A percentile compares a stretch with the other conserved stretches of the same genome.
phyloP scores from a whole-genome alignment of 2,329 filamentous ascomycete species.

The Graphilbum ipis-grandicollis region DNA sequence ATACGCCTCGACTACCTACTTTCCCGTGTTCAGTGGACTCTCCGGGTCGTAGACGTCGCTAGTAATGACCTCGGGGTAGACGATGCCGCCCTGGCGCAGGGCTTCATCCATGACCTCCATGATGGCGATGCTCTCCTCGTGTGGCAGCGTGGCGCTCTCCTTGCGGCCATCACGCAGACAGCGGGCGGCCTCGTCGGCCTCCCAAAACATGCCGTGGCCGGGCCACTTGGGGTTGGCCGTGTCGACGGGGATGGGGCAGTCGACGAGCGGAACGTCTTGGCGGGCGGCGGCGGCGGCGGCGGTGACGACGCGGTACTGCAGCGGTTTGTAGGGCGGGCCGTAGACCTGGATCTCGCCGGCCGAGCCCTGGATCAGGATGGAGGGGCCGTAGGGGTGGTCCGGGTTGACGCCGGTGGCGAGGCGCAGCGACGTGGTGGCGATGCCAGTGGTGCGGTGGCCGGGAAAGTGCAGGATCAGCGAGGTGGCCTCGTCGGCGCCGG shows the following conservation, averaged over 20 bases:
- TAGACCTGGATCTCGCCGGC: constrained; percentile 69
- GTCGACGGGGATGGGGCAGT: constrained; percentile 36
- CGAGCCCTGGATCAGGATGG: constrained; percentile 65
- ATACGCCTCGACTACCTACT: constrained; percentile 6
- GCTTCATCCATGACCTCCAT: constrained; percentile 56
- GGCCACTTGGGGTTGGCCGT: constrained; percentile 17
- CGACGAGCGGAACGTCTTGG: constrained; percentile 17
- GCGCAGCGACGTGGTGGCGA: constrained; percentile 51
- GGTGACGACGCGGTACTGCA: constrained; percentile 45
- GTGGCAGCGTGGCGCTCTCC: constrained; percentile 54
- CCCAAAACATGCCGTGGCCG: constrained; percentile 67
- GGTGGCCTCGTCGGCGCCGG: constrained; percentile 64
- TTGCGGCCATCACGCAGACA: constrained; percentile 54
- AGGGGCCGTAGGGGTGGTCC: constrained; percentile 40
- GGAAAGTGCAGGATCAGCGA: constrained; percentile 65
- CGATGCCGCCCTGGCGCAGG: constrained; percentile 32
- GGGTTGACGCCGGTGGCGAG: constrained; percentile 44
- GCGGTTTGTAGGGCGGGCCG: constrained; percentile 53
- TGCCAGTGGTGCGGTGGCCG: constrained; percentile 46
- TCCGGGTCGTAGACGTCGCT: constrained; percentile 39
- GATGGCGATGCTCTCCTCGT: constrained; percentile 63
- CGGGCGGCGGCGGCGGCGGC: constrained; percentile 23
- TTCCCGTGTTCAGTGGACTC: constrained; percentile 44
- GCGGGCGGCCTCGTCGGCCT: constrained; percentile 24
- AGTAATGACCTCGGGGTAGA: constrained; percentile 38